Evolutionary conservation across 2,329 filamentous ascomycete species (phyloP).

Genomic region (Trichoderma hamatum): DNA sequence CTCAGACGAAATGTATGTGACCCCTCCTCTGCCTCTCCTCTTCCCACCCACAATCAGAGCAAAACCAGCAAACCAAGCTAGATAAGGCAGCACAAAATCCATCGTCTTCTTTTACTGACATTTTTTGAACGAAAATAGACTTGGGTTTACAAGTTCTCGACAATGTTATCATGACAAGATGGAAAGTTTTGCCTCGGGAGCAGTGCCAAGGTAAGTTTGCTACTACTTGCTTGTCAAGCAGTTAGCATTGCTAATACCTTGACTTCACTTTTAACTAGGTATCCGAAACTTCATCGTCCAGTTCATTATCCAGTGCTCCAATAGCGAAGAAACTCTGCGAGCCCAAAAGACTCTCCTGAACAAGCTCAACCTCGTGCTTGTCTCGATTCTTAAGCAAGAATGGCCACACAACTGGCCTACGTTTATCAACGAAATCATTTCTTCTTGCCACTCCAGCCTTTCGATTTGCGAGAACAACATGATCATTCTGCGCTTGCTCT

Average conservation of each 20-base stretch:
- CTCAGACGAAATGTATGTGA: constrained; percentile 89
- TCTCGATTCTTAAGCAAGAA: constrained; percentile 98
- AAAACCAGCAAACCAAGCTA: not conserved
- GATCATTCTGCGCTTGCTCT: constrained; percentile 92
- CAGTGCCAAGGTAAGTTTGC: constrained; percentile 77
- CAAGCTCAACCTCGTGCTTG: constrained; percentile 96
- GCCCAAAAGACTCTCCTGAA: constrained; percentile 88
- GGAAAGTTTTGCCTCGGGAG: constrained; percentile 95
- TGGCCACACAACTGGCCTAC: constrained; percentile 99
- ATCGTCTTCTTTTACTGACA: constrained; percentile 33
- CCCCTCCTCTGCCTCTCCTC: not conserved
- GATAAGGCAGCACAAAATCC: not conserved
- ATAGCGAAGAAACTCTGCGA: constrained; percentile 83
- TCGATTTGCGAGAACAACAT: constrained; percentile 99
- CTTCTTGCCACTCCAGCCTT: constrained; percentile 90
- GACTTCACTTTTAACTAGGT: constrained; percentile 54
- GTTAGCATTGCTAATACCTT: constrained; percentile 37
- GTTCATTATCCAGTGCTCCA: constrained; percentile 94
- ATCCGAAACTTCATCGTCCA: constrained; percentile 99
- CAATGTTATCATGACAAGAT: constrained; percentile 97
- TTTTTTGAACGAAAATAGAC: constrained; percentile 54
- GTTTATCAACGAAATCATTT: constrained; percentile 99
- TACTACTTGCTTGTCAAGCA: not conserved
- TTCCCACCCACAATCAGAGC: constrained; percentile 6
- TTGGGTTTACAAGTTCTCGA: constrained; percentile 95